phyloP scores from a whole-genome alignment of 2,329 filamentous ascomycete genomes.

The Penicillium hordei region DNA sequence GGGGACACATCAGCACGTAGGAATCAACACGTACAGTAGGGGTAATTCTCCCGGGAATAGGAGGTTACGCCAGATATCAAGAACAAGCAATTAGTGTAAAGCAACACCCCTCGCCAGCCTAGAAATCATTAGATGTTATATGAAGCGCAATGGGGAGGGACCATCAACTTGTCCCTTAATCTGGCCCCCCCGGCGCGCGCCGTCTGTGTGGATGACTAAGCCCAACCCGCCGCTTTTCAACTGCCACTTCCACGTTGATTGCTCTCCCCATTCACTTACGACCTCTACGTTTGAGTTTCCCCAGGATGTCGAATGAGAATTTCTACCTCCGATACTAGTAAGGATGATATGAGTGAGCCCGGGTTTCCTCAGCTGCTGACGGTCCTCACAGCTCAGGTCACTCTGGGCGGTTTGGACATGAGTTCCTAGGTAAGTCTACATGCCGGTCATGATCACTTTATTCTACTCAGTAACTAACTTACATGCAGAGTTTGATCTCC shows the following conservation, averaged over 20 bases:
- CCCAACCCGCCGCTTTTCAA: constrained; percentile 26
- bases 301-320: constrained; percentile 68
- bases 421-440: constrained; percentile 75
- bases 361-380: constrained; percentile 45
- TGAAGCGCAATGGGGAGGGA: constrained; percentile 33
- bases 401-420: constrained; percentile 94
- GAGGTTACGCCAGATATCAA: constrained; percentile 23
- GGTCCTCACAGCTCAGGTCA: constrained; percentile 76
- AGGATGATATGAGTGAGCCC: constrained; percentile 41
- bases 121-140: constrained; percentile 38
- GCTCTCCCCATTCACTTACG: neutral
- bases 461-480: constrained; percentile 25
- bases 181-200: constrained; percentile 30
- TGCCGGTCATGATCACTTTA: neutral
- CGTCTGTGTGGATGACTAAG: constrained; percentile 50
- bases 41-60: constrained; percentile 28
- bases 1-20: constrained; percentile 24
- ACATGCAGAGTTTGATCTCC: constrained; percentile 84
- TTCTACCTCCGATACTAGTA: constrained; percentile 99
- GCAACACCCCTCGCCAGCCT: constrained; percentile 39
- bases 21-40: constrained; percentile 26
- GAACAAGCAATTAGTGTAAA: constrained; percentile 30
- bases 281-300: neutral
- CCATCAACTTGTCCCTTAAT: constrained; percentile 45
- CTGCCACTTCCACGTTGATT: constrained; percentile 14